Base-by-base conservation (phyloP, 768 basidiomycete genomes). In the Mycena haematopus region DNA sequence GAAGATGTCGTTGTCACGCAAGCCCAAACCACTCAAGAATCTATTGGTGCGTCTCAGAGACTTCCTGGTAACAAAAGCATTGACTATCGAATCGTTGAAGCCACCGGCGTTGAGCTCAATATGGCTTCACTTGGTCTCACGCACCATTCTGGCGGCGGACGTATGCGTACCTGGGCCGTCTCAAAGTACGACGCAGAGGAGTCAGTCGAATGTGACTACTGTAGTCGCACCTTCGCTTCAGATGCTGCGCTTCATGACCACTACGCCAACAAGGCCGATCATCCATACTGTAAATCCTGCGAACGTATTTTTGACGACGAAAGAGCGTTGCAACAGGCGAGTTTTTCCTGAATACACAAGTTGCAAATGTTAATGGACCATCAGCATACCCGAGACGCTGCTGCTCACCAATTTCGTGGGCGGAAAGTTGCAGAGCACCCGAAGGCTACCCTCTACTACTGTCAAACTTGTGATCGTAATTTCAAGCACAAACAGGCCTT, bases 241-340 rank as follows among this genome's bases (percentile, higher is more conserved):
- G 46, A 47, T 9, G 19, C 19, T 38, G 53, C 60, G 21, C 36
- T 61, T 7, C 45, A 51, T 21, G 24, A 36, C 38, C 60, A 61
- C 24, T 61, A 53, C 14, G 24, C 11, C 5, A 33, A n/a, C 8
- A 61, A 61, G 19, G 17, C 25, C 1, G 53, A 61, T n/a, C 53
- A 61, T 15, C 53, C 52, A 6, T 61, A 61, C 44, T 61, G 60
- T 47, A 46, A 36, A 17, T 25, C 53, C 17, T 55, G 60, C 46
- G 53, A 42, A 22, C 47, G 14, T 3, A 1, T 61, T 7, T 60
- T 60, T 40, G n/a, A 6, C 19, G 46, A 55, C 46, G 52, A 60
- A 6, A 8, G 27, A 1, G 60, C 53, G 36, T 50, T 61, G 46
- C 52, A 40, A 24, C 44, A 61, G 44, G 60, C n/a, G 6, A 31